These are phyloP conservation scores for Saccharomycopsis hybrid DNA, from an alignment of 1,139 yeast species.

Conservation along the genomic window DNA sequence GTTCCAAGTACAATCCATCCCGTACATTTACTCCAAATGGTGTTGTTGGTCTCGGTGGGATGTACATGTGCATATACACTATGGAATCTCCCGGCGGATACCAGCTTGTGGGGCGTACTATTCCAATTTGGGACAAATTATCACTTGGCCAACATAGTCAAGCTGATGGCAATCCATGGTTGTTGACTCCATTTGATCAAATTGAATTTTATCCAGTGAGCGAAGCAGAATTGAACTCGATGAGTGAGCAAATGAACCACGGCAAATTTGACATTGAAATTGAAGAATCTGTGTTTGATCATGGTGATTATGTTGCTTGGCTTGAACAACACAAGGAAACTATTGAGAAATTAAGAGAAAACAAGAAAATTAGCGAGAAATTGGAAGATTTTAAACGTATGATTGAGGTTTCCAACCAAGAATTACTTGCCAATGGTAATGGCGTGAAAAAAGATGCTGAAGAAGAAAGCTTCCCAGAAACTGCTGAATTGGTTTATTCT, in stretches of 20 bases:
- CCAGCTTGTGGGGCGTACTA: conserved; percentile 91
- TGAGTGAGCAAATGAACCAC: conserved; percentile 68
- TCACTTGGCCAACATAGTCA: conserved; percentile 61
- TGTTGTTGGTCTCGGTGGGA: conserved; percentile 96
- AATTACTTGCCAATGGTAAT: conserved; percentile 41
- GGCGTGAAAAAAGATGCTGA: conserved; percentile 37
- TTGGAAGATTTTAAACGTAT: conserved; percentile 76
- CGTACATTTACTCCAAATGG: conserved; percentile 96
- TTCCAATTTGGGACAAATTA: conserved; percentile 96
- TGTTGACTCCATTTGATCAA: conserved; percentile 86
- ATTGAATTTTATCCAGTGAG: conserved; percentile 88
- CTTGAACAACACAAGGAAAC: conserved; percentile 63
- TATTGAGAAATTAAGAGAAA: conserved; percentile 56
- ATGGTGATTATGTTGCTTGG: conserved; percentile 73
- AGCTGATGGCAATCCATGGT: conserved; percentile 59
- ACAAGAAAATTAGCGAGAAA: conserved; percentile 69
- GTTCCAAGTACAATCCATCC: conserved; percentile 93
- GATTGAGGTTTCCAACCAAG: conserved; percentile 79
- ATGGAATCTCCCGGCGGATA: conserved; percentile 99
- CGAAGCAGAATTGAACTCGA: conserved; percentile 71
- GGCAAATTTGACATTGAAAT: conserved; percentile 76
- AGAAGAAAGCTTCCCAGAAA: conserved; percentile 57
- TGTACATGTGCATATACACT: conserved; percentile 97
- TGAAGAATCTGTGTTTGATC: conserved; percentile 76
- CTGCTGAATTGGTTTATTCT: conserved; percentile 79